Percentiles rank a stretch among this genome's conserved stretches.
phyloP scores from a whole-genome alignment of 2,329 filamentous ascomycete genomes.

The Alternaria longipes region DNA sequence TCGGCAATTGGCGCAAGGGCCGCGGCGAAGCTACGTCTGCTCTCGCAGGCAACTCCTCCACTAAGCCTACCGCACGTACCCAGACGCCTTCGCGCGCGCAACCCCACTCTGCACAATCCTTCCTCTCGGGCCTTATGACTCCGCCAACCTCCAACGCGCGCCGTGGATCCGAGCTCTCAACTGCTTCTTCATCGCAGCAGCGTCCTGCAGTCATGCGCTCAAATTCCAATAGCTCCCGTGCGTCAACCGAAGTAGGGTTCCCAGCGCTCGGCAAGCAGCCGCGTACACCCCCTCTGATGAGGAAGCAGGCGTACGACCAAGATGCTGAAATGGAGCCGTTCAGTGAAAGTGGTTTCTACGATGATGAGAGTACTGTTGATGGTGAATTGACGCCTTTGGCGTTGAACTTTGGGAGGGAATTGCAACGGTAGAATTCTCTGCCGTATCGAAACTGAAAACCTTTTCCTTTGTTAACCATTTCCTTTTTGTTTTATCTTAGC shows the following conservation, averaged over 20 bases:
- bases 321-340: constrained; percentile 64
- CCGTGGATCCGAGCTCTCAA: constrained; percentile 63
- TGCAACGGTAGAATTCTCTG: constrained; percentile 15
- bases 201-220: constrained; percentile 39
- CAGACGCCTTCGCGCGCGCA: constrained; percentile 52
- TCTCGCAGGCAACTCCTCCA: constrained; percentile 43
- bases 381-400: constrained; percentile 48
- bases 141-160: constrained; percentile 82
- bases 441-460: neutral
- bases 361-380: constrained; percentile 60
- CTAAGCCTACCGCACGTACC: constrained; percentile 32
- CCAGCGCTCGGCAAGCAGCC: constrained; percentile 45
- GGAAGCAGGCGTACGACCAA: constrained; percentile 66
- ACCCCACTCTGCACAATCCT: constrained; percentile 63
- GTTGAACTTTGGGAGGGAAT: constrained; percentile 44
- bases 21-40: constrained; percentile 60
- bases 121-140: constrained; percentile 84
- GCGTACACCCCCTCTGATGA: constrained; percentile 64
- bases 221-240: constrained; percentile 41
- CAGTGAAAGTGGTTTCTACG: constrained; percentile 58
- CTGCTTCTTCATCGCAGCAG: constrained; percentile 34
- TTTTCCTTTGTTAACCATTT: constrained; percentile 16
- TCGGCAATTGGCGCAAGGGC: constrained; percentile 89
- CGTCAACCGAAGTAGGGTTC: constrained; percentile 43
- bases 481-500: neutral